phyloP scores from a whole-genome alignment of 1,139 yeast genomes.

The Taphrina communis region DNA sequence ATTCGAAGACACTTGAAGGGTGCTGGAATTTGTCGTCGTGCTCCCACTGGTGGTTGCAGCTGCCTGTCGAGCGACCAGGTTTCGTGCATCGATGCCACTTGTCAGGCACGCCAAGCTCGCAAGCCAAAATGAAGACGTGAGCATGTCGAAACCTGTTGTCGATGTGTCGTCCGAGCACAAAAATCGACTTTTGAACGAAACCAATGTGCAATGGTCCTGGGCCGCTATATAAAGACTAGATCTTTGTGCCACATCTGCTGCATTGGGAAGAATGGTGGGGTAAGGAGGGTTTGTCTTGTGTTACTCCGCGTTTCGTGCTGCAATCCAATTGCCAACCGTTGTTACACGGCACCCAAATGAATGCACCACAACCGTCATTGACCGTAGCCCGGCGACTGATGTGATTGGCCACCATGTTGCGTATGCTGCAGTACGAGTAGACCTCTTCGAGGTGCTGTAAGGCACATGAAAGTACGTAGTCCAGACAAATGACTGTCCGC shows the following conservation, averaged over 20 bases:
- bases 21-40: conserved; percentile 13
- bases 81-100: conserved; percentile 1
- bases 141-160: background rate
- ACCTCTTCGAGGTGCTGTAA: too few species aligned
- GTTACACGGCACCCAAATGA: too few species aligned
- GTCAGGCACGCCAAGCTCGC: background rate
- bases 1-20: conserved; percentile 23
- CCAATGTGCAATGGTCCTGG: background rate
- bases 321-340: background rate
- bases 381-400: too few species aligned
- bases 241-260: conserved; percentile 1
- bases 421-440: too few species aligned
- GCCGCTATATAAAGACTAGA: background rate
- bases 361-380: too few species aligned
- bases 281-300: background rate
- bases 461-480: too few species aligned
- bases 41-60: background rate
- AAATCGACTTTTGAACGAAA: background rate
- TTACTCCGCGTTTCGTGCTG: conserved; percentile 1
- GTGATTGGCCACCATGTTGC: too few species aligned
- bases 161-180: background rate
- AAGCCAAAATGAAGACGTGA: conserved; percentile 5
- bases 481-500: too few species aligned
- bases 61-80: conserved; percentile 5
- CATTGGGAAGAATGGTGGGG: background rate